Evolutionary conservation across 2,329 filamentous ascomycete species (phyloP).

Genomic region (Colletotrichum sp.): DNA sequence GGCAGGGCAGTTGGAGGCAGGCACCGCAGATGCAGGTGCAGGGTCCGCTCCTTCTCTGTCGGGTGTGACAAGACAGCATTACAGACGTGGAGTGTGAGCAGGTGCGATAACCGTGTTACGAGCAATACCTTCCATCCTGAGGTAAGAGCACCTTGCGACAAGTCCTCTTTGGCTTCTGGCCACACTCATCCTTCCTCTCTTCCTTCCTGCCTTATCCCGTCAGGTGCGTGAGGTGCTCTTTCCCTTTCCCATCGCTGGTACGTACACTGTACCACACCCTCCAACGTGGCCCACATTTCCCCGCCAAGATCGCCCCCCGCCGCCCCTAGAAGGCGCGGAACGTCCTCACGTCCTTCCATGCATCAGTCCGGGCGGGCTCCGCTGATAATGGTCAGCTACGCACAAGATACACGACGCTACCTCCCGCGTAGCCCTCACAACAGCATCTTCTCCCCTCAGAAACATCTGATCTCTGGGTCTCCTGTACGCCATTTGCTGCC

Average conservation of each 20-base stretch:
- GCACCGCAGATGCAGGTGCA: background rate
- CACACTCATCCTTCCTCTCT: background rate
- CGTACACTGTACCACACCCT: too few species aligned
- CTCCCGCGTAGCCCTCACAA: background rate
- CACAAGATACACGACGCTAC: background rate
- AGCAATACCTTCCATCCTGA: background rate
- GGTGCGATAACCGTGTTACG: background rate
- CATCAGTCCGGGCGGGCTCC: conserved; percentile 14
- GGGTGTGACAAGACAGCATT: background rate
- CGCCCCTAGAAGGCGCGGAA: conserved; percentile 17
- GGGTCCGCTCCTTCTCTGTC: background rate
- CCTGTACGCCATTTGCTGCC: background rate
- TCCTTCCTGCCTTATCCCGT: background rate
- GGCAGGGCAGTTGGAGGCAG: background rate
- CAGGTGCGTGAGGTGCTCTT: background rate
- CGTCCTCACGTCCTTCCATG: conserved; percentile 19
- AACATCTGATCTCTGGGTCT: background rate
- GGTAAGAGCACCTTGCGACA: background rate
- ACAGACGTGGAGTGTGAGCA: background rate
- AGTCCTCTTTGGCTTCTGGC: background rate
- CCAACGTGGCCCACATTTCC: background rate
- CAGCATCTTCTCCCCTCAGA: background rate
- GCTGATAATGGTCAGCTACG: conserved; percentile 5
- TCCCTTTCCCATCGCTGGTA: background rate
- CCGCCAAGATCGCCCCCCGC: conserved; percentile 10